Conservation (phyloP, 78 protist genomes). For the Dictyostelium purpureum region DNA sequence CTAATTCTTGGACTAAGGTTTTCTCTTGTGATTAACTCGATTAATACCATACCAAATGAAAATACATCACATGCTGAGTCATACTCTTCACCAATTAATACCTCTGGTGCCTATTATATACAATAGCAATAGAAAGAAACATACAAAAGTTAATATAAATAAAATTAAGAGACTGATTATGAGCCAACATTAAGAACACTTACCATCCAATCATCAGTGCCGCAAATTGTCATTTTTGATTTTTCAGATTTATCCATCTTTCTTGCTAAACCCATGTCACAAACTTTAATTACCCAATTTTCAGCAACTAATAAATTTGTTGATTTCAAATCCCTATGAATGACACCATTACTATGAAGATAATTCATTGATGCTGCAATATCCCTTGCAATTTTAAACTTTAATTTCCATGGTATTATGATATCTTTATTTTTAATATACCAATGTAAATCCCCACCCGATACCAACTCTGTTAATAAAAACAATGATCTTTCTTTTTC, state of each 20-base stretch:
- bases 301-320: constrained; percentile 80
- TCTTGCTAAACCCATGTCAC: constrained; percentile 85
- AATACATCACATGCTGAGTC: constrained; percentile 69
- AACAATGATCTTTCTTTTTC: constrained; percentile 64
- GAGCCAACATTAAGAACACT: too few species aligned
- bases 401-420: constrained; percentile 24
- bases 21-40: constrained; percentile 47
- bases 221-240: constrained; percentile 74
- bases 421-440: constrained; percentile 30
- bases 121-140: background rate
- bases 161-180: too few species aligned
- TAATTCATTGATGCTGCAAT: constrained; percentile 77
- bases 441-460: constrained; percentile 73
- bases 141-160: background rate
- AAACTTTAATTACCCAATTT: constrained; percentile 67
- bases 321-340: constrained; percentile 87
- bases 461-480: constrained; percentile 62
- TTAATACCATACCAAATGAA: constrained; percentile 76
- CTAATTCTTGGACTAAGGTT: constrained; percentile 41
- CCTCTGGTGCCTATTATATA: constrained; percentile 47
- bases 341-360: constrained; percentile 77
- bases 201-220: constrained; percentile 73
- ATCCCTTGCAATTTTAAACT: constrained; percentile 39
- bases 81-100: constrained; percentile 67
- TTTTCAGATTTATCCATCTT: constrained; percentile 12